Evolutionary conservation across 768 basidiomycete genomes (phyloP), one percentile per base, ranked within the genome.

Genomic region (Phlebiopsis flavidoalba): DNA sequence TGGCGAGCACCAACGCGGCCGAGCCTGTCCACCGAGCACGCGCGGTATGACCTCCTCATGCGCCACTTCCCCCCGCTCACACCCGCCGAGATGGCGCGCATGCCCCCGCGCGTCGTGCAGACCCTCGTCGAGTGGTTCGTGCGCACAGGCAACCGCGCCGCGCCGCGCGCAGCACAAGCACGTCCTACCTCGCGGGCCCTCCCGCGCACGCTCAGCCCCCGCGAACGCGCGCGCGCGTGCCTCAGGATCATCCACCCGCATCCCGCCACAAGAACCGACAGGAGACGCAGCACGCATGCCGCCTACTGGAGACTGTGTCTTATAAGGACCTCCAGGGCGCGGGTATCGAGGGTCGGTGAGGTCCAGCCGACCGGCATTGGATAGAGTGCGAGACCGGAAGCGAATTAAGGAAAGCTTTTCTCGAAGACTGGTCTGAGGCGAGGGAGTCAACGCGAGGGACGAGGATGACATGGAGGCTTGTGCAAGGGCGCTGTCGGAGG

Each of bases 391-490:
- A 11, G 75, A 68, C 17, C 73, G 69, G 21, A 75, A 68, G 53
- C 75, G 78, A 53, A 77, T 71, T 12, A 81, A 61, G 22, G 79
- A 76, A 62, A 82, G 72, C 64, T 78, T 81, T 63, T 76, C 75
- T 31, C 76, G 78, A 52, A 76, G 65, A 51, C 72, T 67, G 45
- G 76, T 47, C 62, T 73, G 62, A 60, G 66, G 61, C 59, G 71
- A 64, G 67, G 71, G 51, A 21, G 70, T 56, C n/a, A 73, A 71
- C 31, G 77, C 73, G 58, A 85, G 70, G 36, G 85, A 84, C 2
- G 80, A 76, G 14, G 82, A 77, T 7, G 88, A 86, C 67, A 81
- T 71, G 64, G 82, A 83, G 66, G 86, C 82, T 63, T 85, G 85
- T 36, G 86, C 80, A 43, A 85, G 78, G 11, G 82, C 76, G 66